phyloP scores from a whole-genome alignment of 257 asterid species.

The Gynochthodes officinalis region DNA sequence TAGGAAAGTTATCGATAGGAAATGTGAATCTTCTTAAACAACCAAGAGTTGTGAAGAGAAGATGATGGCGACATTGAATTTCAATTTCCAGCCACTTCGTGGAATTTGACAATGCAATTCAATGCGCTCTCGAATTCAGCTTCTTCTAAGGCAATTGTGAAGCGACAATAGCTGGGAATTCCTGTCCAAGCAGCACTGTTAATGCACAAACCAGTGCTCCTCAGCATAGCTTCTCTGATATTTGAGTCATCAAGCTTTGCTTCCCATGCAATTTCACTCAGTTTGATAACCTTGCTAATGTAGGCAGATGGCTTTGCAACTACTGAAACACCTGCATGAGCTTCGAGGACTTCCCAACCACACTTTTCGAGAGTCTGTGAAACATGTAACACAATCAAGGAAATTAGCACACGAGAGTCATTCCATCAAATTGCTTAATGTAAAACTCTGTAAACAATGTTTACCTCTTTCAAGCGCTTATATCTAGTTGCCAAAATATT shows the following conservation, averaged over 20 bases:
- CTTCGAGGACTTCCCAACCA: constrained; percentile 91
- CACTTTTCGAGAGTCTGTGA: constrained; percentile 60
- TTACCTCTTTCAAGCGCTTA: constrained; percentile 78
- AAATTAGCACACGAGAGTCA: too few species aligned
- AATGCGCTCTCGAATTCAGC: constrained; percentile 69
- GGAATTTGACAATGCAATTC: constrained; percentile 68
- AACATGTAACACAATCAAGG: constrained; percentile 14
- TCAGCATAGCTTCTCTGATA: constrained; percentile 75
- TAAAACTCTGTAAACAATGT: background rate
- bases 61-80: constrained; percentile 2
- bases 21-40: constrained; percentile 22
- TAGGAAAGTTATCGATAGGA: background rate
- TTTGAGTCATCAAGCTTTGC: constrained; percentile 69
- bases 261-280: constrained; percentile 35
- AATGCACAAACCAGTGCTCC: constrained; percentile 81
- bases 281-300: constrained; percentile 59
- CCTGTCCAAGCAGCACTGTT: constrained; percentile 92
- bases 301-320: constrained; percentile 77
- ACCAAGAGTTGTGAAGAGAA: constrained; percentile 38
- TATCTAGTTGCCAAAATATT: constrained; percentile 57
- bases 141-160: constrained; percentile 78
- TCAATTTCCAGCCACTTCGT: constrained; percentile 37
- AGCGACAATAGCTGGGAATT: constrained; percentile 84
- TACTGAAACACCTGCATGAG: constrained; percentile 73
- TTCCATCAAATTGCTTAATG: too few species aligned